phyloP scores from a whole-genome alignment of 2,329 filamentous ascomycete species.

The Colletotrichum falcatum region DNA sequence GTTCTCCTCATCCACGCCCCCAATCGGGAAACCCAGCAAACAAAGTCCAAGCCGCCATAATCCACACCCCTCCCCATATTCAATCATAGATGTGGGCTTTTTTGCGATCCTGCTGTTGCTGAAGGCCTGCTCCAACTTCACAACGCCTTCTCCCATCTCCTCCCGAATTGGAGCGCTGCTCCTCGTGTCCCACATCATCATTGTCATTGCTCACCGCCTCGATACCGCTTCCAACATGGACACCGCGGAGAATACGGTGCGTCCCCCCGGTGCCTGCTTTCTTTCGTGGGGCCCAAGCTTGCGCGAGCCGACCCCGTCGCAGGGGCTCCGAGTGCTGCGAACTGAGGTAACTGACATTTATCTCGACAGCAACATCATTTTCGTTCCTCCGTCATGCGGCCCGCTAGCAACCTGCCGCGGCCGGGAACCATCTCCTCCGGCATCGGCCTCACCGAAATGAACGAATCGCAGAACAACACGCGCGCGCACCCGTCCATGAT shows the following conservation, averaged over 20 bases:
- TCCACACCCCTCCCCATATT: slow-evolving; percentile 40
- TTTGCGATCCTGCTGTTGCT: slow-evolving; percentile 15
- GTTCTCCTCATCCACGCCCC: slow-evolving; percentile 28
- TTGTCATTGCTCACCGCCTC: slow-evolving; percentile 38
- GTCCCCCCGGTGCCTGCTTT: slow-evolving; percentile 25
- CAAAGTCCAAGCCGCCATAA: slow-evolving; percentile 32
- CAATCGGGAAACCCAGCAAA: slow-evolving; percentile 41
- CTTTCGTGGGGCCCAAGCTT: not conserved
- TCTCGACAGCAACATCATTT: slow-evolving; percentile 31
- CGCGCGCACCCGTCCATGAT: slow-evolving; percentile 59
- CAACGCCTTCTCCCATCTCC: slow-evolving; percentile 46
- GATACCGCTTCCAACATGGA: slow-evolving; percentile 52
- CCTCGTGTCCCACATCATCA: slow-evolving; percentile 48
- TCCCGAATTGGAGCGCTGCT: slow-evolving; percentile 52
- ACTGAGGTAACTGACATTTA: not conserved
- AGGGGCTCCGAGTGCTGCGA: not conserved
- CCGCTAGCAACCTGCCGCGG: slow-evolving; percentile 42
- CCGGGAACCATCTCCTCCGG: slow-evolving; percentile 45
- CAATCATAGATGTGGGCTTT: slow-evolving; percentile 30
- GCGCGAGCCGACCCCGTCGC: not conserved
- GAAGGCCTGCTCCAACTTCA: slow-evolving; percentile 42
- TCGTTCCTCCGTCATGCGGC: slow-evolving; percentile 45
- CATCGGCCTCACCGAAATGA: slow-evolving; percentile 64
- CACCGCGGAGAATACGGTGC: slow-evolving; percentile 51
- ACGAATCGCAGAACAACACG: slow-evolving; percentile 71